Conservation (phyloP, 2,329 filamentous ascomycete species). For the Monosporascus sp. region DNA sequence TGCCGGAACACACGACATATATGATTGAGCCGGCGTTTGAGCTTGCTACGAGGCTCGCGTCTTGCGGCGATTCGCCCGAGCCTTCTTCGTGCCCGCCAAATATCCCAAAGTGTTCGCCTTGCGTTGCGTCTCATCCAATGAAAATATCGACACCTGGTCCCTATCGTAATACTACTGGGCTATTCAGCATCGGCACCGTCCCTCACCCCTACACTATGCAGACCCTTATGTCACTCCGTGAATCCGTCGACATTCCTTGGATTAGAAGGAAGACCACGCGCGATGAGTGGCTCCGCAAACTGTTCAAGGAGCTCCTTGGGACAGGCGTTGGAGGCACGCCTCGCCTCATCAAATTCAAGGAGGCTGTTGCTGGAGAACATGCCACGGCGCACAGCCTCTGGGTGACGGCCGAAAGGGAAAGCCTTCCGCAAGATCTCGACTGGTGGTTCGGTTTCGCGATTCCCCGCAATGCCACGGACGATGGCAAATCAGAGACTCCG, state of each 20-base stretch:
- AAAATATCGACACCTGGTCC: conserved; percentile 59
- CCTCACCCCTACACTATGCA: conserved; percentile 87
- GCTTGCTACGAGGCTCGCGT: conserved; percentile 68
- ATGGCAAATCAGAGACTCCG: conserved; percentile 50
- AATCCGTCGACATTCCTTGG: conserved; percentile 56
- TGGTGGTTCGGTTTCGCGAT: conserved; percentile 88
- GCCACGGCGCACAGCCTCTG: conserved; percentile 65
- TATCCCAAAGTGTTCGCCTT: conserved; percentile 65
- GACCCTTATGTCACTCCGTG: conserved; percentile 57
- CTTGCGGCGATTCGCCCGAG: conserved; percentile 69
- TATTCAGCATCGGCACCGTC: conserved; percentile 81
- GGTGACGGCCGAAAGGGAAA: conserved; percentile 63
- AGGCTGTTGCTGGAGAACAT: conserved; percentile 66
- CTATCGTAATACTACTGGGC: conserved; percentile 64
- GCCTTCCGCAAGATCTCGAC: conserved; percentile 64
- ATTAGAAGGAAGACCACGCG: conserved; percentile 64
- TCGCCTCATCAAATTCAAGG: conserved; percentile 72
- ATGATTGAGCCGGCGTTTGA: conserved; percentile 65
- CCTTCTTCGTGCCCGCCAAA: conserved; percentile 82
- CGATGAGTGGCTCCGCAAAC: conserved; percentile 70
- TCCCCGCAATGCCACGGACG: conserved; percentile 49
- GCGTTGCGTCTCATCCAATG: conserved; percentile 58
- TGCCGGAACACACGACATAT: conserved; percentile 67
- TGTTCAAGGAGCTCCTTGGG: conserved; percentile 66
- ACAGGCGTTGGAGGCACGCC: conserved; percentile 55